A percentile compares a stretch with the other conserved stretches of the same genome.
Evolutionary conservation across 176 grass and related monocot species (phyloP).

Genomic region (Pontederia crassipes): DNA sequence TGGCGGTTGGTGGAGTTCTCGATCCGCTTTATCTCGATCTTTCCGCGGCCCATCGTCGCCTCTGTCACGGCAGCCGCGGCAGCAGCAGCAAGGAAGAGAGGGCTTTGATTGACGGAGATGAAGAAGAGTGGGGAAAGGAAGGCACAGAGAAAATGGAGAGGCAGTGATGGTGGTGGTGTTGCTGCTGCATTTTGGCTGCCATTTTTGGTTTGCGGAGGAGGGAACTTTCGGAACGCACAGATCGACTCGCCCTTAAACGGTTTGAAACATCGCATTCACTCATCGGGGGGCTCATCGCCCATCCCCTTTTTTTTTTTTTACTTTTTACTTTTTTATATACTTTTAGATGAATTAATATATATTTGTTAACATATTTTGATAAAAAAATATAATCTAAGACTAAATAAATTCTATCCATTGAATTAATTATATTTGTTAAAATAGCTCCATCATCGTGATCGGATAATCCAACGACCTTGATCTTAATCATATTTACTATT

Average conservation of each 20-base stretch:
- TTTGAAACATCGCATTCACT: not conserved
- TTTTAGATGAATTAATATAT: too few relatives aligned
- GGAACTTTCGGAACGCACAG: constrained; percentile 2
- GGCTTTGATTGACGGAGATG: not conserved
- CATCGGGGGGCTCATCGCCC: too few relatives aligned
- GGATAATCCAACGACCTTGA: too few relatives aligned
- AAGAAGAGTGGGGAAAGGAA: not conserved
- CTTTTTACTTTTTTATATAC: too few relatives aligned
- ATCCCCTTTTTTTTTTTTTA: too few relatives aligned
- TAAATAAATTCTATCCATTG: too few relatives aligned
- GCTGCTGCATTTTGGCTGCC: not conserved
- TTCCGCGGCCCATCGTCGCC: constrained; percentile 65
- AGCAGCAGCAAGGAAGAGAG: not conserved
- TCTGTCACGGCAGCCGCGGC: not conserved
- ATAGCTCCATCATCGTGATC: too few relatives aligned
- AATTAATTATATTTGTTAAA: too few relatives aligned
- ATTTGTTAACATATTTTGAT: too few relatives aligned
- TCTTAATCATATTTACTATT: too few relatives aligned
- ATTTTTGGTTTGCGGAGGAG: not conserved
- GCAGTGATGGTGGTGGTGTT: not conserved
- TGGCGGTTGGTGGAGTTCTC: constrained; percentile 91
- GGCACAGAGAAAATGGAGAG: not conserved
- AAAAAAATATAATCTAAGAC: too few relatives aligned
- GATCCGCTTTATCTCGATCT: constrained; percentile 98
- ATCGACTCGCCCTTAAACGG: not conserved